phyloP scores from a whole-genome alignment of 495 filamentous ascomycete genomes.

The Penicillium lividum region DNA sequence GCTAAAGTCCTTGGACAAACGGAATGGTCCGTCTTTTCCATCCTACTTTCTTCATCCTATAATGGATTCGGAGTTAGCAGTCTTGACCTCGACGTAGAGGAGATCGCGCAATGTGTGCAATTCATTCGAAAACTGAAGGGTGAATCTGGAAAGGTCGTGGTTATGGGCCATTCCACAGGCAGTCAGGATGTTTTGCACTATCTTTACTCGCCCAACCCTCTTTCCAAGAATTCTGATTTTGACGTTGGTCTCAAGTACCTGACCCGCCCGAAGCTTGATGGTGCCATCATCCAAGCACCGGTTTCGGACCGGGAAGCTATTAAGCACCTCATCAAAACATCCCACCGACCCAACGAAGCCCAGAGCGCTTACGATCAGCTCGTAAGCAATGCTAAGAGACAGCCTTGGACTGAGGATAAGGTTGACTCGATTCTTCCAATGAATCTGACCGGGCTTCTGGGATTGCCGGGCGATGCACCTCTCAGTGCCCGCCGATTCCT shows the following conservation, averaged over 20 bases:
- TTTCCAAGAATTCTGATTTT: conserved; percentile 23
- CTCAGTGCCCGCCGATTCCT: conserved; percentile 58
- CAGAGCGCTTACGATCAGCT: conserved; percentile 49
- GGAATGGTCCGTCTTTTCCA: conserved; percentile 61
- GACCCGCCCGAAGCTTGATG: conserved; percentile 60
- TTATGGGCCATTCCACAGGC: conserved; percentile 88
- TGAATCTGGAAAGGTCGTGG: conserved; percentile 61
- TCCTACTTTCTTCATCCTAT: conserved; percentile 65
- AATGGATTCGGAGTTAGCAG: conserved; percentile 70
- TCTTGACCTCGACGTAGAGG: conserved; percentile 68
- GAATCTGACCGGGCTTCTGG: conserved; percentile 43
- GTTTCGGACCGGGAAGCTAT: conserved; percentile 77
- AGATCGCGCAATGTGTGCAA: conserved; percentile 69
- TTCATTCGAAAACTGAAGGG: conserved; percentile 61
- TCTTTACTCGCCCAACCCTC: conserved; percentile 44
- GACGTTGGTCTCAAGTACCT: conserved; percentile 27
- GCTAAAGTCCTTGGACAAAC: conserved; percentile 58
- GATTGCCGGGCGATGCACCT: conserved; percentile 58
- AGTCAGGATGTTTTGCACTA: conserved; percentile 88
- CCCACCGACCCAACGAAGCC: conserved; percentile 24
- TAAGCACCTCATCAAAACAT: conserved; percentile 24
- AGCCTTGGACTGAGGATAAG: conserved; percentile 43
- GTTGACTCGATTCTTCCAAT: conserved; percentile 59
- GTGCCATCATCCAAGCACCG: conserved; percentile 79
- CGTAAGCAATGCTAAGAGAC: conserved; percentile 50